Evolutionary conservation across 371 early-diverging fungal species (phyloP), one percentile per base, ranked within the genome.

Genomic region (Enterocytospora artemiae): DNA sequence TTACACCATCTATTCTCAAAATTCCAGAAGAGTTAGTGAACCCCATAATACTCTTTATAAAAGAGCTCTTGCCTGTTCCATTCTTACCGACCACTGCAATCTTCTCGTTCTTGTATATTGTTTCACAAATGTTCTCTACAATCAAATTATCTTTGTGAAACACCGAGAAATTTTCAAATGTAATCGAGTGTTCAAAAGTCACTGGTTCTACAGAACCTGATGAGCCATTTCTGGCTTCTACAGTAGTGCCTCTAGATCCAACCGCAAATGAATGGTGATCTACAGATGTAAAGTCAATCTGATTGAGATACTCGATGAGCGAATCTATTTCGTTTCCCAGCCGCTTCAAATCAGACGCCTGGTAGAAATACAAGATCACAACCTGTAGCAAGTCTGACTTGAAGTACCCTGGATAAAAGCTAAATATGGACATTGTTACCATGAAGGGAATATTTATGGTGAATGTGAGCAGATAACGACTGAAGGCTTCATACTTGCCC

Each of bases 31-130:
- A 70, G 25, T 63, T 32, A 39, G 60, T 50, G 39, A 69, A 69
- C 54, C 73, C 67, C 7, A 74, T 60, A 25, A 77, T 36, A 20
- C 69, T 44, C 39, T 68, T 68, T 3, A 77, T 36, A 37, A 77
- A 62, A 1, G 75, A 73, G 12, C 63, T 65, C 53, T 77, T 77
- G 49, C 78, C 78, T 20, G 65, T 54, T 14, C 78, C 78, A 58
- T 73, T 77, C 45, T 65, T 63, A 27, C 78, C 78, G 0, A 73
- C 59, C 20, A 77, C 43, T 18, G 67, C 72, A 1, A 77, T 53
- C 64, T 73, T 74, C 32, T 75, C 73, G n/a, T 73, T 73, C 49
- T 69, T 67, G 3, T 63, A 36, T 27, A 77, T 61, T 24, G 14
- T 32, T 59, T 70, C 68, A 49, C 57, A 70, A 12, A 73, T n/a